Evolutionary conservation across 345 rosid species (phyloP).

Genomic region (Excoecaria agallocha): DNA sequence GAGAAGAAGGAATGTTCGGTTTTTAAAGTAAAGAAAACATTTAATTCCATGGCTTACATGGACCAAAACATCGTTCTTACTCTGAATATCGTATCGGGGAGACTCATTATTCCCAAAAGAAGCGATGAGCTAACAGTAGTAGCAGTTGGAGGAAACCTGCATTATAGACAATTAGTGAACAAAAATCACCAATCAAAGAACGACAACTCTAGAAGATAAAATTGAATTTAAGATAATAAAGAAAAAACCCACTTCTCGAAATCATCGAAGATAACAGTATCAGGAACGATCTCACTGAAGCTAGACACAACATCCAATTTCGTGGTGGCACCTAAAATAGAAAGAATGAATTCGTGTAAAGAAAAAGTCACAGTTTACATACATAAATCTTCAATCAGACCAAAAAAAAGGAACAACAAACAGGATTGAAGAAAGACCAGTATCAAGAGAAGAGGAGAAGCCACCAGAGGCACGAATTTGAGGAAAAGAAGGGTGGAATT

Average conservation of each 20-base stretch:
- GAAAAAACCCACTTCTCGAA: slow-evolving; percentile 58
- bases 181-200: not conserved
- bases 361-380: not conserved
- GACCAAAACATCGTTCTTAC: slow-evolving; percentile 31
- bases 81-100: slow-evolving; percentile 84
- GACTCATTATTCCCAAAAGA: slow-evolving; percentile 81
- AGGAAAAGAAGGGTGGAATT: slow-evolving; percentile 41
- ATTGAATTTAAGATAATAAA: not conserved
- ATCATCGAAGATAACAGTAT: slow-evolving; percentile 90
- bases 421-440: slow-evolving; percentile 37
- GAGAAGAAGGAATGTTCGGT: not conserved
- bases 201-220: not conserved
- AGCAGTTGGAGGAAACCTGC: slow-evolving; percentile 92
- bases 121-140: slow-evolving; percentile 96
- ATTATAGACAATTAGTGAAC: not conserved
- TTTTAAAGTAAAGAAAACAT: not conserved
- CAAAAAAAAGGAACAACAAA: no score
- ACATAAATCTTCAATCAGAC: not conserved
- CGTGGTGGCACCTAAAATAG: slow-evolving; percentile 41
- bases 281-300: slow-evolving; percentile 90
- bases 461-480: slow-evolving; percentile 50
- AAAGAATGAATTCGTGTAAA: not conserved
- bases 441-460: slow-evolving; percentile 53
- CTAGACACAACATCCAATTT: slow-evolving; percentile 83
- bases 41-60: not conserved